These are phyloP conservation scores for Austroboletus novae-zelandiae DNA, from an alignment of 1,284 basidiomycete species.

Conservation along the genomic window DNA sequence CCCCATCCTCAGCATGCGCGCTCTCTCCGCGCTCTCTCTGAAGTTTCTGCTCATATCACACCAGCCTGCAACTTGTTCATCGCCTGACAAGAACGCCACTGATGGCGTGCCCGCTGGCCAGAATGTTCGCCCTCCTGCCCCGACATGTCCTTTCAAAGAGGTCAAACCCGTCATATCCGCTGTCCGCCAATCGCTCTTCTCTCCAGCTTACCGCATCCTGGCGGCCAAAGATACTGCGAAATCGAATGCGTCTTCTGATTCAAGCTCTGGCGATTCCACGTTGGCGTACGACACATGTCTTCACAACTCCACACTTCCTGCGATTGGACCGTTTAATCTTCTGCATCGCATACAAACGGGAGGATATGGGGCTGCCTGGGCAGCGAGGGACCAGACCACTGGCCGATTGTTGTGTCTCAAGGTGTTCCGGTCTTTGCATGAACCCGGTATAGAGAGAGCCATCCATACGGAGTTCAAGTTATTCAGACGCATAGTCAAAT, in stretches of 20 bases:
- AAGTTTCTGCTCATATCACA: slow-evolving; percentile 1
- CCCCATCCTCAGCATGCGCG: not conserved
- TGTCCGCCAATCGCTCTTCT: not conserved
- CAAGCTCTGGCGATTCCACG: not conserved
- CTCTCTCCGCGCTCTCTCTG: not conserved
- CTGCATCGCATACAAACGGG: slow-evolving; percentile 17
- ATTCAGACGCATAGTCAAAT: slow-evolving; percentile 30
- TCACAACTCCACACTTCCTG: slow-evolving; percentile 14
- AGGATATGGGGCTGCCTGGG: slow-evolving; percentile 22
- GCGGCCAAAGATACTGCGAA: not conserved
- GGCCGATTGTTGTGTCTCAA: slow-evolving; percentile 29
- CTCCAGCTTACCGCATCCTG: not conserved
- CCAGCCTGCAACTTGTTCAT: not conserved
- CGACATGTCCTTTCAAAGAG: not conserved
- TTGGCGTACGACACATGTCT: not conserved
- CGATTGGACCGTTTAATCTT: slow-evolving; percentile 29
- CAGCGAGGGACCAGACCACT: slow-evolving; percentile 24
- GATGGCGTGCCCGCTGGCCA: not conserved
- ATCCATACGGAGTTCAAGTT: slow-evolving; percentile 18
- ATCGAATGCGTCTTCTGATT: not conserved
- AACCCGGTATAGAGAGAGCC: slow-evolving; percentile 5
- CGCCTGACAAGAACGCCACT: not conserved
- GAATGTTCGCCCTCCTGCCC: not conserved
- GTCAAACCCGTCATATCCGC: not conserved
- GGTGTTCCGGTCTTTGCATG: slow-evolving; percentile 11